Base-by-base conservation (phyloP, 495 filamentous ascomycete species). In the Extremus antarcticus region DNA sequence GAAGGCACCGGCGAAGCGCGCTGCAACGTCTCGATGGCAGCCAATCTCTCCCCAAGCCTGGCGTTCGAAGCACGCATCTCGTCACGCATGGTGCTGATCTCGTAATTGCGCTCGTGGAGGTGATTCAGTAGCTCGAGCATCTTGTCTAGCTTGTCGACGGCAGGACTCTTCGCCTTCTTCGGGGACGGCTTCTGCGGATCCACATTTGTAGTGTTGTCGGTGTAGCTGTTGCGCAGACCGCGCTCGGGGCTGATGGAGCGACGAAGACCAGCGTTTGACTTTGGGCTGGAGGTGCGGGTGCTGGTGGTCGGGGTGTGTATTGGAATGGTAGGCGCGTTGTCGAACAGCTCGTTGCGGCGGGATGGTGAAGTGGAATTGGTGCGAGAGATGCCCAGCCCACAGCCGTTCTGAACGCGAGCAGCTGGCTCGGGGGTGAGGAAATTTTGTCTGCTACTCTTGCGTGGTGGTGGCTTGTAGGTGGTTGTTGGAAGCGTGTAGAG, bases 401-500 rank as follows among this genome's bases (percentile, higher is more conserved):
- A 7, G 29, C 29, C 29, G 29, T 35, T 56, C 21, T 50, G 13
- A 35, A 10, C 7, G 13, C 35, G 25, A 1, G 1, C 2, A 19
- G n/a, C 15, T 51, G 53, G 13, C 39, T 53, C 39, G 38, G 24
- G 13, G 20, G 47, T 49, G 24, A 23, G 11, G 24, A 22, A 21
- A 10, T 23, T 3, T 16, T 2, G 11, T 25, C 20, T 53, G n/a
- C 51, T 41, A 23, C 21, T 55, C 41, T 50, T 55, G 41, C 32
- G 24, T 54, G 43, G 49, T 20, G 54, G 59, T 1, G 58, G 58
- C 4, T 25, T 56, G 43, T 54, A 57, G 15, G 47, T 48, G 10
- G 59, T 54, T n/a, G 59, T 50, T 23, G 49, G 59, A 10, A 57
- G 47, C 39, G 46, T 53, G 3, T 62, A 50, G 15, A 62, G 43